Base-by-base conservation (phyloP, 2,329 filamentous ascomycete genomes). In the Colletotrichum godetiae region DNA sequence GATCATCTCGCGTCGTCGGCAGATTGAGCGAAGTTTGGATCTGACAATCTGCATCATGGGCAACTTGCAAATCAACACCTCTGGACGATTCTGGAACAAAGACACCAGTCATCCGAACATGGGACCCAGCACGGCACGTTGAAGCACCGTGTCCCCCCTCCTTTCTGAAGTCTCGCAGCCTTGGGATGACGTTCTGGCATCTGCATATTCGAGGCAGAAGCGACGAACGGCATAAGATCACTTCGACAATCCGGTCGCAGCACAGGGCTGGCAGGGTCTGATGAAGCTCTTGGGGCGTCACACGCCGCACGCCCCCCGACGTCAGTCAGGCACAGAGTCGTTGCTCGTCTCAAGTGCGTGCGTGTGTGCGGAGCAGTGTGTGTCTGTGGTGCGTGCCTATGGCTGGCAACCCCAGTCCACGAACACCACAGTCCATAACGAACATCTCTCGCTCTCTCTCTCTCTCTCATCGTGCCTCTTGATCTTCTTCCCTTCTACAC, bases 211-310 rank as follows among this genome's bases (percentile, higher is more conserved):
- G 67, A 62, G 37, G 67, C 62, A 73, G 71, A 73, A 73, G 67
- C 67, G 71, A 73, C 62, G 71, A 73, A 73, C 71, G 71, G 71
- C 71, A 73, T 73, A 71, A 86, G 81, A 85, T 83, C 81, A 84
- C 77, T 82, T 84, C 78, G 81, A 80, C 81, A 82, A 83, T 85
- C 84, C 85, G 84, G 85, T 86, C 84, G 82, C 83, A 73, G 84
- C 82, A 82, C 71, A 73, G 67, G 71, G 71, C 71, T 73, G 71
- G 71, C 62, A 73, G 61, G 75, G 75, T 73, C 73, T 76, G 76
- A 81, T 81, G 81, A 73, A 73, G 71, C 71, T 71, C 71, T 71
- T 73, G 67, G 76, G 78, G 79, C 80, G 79, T 77, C 80, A 79
- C 78, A 78, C 78, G 76, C 76, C 75, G 66, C 69, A 72, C 69